Evolutionary conservation across 2,329 filamentous ascomycete genomes (phyloP), one percentile per base, ranked within the genome.

Genomic region (Cryphonectria carpinicola): DNA sequence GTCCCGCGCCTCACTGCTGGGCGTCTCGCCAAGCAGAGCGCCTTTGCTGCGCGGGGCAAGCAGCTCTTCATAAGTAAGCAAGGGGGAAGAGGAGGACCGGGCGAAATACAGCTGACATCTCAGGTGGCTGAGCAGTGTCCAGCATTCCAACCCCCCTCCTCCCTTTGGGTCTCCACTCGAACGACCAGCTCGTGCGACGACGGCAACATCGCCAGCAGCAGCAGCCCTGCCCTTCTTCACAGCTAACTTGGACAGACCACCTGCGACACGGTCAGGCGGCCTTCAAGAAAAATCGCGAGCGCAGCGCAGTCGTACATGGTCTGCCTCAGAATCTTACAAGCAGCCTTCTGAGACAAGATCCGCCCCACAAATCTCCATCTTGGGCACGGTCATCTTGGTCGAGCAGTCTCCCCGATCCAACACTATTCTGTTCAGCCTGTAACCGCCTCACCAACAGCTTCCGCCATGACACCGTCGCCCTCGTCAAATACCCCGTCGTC

Each of bases 401-500:
- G 61, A 25, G 37, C 37, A 43, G 61, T 43, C 7, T 64, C 61
- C 37, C 37, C 37, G 37, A 28, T 46, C 61, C 41, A 43, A 4
- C 39, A 43, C 39, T 64, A 0, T 28, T 46, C 37, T 46, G 61
- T 17, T n/a, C 25, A 25, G 41, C 25, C n/a, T 35, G 37, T 28
- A 58, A 22, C 14, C 19, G 19, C 14, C 37, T 32, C 54, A 22
- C 35, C 39, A 52, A 25, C 39, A 63, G 39, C 37, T 32, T 37
- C 41, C 78, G 81, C 69, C 73, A 93, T 94, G 92, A 89, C 90
- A 72, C 92, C 92, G 35, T 94, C 93, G 66, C 92, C 93, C 69
- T 90, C 92, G 28, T 94, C 92, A 41, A 93, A 92, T 68, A 91
- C 90, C 49, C 92, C 93, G 11, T 96, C 94, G 74, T 90, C 90